These are phyloP conservation scores for Fonsecaea monophora DNA, from an alignment of 2,329 filamentous ascomycete genomes.

Conservation along the genomic window DNA sequence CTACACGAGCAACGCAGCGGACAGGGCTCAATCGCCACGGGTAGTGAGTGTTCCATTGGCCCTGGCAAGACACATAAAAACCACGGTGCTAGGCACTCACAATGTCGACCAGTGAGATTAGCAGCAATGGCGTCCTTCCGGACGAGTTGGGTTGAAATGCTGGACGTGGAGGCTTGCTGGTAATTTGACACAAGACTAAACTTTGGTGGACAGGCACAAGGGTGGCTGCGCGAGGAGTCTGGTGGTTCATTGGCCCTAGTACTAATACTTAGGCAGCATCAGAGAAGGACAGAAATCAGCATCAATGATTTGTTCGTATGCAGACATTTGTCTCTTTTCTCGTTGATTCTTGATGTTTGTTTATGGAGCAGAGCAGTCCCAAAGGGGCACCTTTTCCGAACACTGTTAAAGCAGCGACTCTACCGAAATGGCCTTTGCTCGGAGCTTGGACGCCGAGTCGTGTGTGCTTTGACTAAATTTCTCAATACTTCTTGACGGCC, in stretches of 20 bases:
- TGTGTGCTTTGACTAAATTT: constrained; percentile 12
- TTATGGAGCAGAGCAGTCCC: neutral
- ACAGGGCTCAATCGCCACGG: neutral
- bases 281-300: neutral
- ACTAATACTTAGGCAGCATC: neutral
- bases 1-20: constrained; percentile 1
- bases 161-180: too few relatives aligned
- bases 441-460: constrained; percentile 4
- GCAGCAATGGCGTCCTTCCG: too few relatives aligned
- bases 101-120: too few relatives aligned
- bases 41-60: constrained; percentile 5
- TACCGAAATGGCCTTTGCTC: neutral
- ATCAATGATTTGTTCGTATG: neutral
- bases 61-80: neutral
- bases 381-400: constrained; percentile 12
- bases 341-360: neutral
- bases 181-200: too few relatives aligned
- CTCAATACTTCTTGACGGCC: neutral
- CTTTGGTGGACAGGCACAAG: too few relatives aligned
- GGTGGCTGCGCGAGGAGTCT: too few relatives aligned
- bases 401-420: constrained; percentile 16
- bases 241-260: too few relatives aligned
- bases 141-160: neutral
- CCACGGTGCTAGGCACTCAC: neutral
- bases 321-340: neutral